These are phyloP conservation scores for Sphagnum magellanicum DNA, from an alignment of 228 moss, liverwort and hornwort species.

Conservation along the genomic window DNA sequence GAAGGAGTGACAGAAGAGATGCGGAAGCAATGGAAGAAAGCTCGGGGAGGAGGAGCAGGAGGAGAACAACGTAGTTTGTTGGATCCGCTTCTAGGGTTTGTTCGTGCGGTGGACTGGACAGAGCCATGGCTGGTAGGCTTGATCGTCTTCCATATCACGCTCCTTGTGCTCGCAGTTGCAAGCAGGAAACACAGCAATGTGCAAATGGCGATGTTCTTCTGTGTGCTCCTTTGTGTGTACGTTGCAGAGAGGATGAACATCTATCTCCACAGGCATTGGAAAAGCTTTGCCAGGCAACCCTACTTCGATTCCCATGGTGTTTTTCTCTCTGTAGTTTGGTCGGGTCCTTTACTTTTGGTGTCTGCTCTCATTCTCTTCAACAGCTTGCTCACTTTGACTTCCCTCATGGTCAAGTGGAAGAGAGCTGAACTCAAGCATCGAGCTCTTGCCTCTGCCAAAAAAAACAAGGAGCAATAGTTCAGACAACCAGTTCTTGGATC, in stretches of 20 bases:
- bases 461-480: constrained; percentile 56
- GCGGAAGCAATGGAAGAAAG: constrained; percentile 50
- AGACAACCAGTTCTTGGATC: no score
- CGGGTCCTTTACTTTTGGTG: constrained; percentile 64
- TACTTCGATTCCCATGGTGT: constrained; percentile 86
- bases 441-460: constrained; percentile 29
- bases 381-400: constrained; percentile 55
- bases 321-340: constrained; percentile 86
- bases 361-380: constrained; percentile 72
- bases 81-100: constrained; percentile 58
- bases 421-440: constrained; percentile 71
- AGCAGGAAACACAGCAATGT: constrained; percentile 50
- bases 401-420: constrained; percentile 74
- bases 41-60: constrained; percentile 14
- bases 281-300: constrained; percentile 61
- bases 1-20: constrained; percentile 50
- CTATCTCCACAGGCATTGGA: constrained; percentile 49
- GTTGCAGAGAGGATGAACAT: constrained; percentile 68
- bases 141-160: constrained; percentile 39
- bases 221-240: constrained; percentile 50
- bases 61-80: constrained; percentile 22
- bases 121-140: constrained; percentile 82
- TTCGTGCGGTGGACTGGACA: constrained; percentile 79
- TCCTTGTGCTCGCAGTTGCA: constrained; percentile 32
- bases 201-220: constrained; percentile 61